Conservation (phyloP, 768 basidiomycete genomes). For the Mycena capillaripes region DNA sequence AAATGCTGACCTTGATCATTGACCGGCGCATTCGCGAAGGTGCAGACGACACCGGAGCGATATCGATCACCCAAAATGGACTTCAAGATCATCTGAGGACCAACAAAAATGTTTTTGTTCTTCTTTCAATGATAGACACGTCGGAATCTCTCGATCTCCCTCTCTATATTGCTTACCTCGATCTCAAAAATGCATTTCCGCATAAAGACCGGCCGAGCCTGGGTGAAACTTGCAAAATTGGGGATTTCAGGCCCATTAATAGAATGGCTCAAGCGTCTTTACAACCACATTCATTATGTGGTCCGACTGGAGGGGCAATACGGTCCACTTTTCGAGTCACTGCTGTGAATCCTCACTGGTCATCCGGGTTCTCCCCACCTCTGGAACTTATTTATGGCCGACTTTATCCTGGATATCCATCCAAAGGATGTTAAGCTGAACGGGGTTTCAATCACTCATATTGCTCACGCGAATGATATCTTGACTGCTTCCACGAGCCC, state of each 20-base stretch:
- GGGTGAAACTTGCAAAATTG: constrained; percentile 26
- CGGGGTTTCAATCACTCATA: background rate
- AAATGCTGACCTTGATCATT: too few species aligned
- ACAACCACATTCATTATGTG: constrained; percentile 25
- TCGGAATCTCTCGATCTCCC: constrained; percentile 9
- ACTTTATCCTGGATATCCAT: constrained; percentile 3
- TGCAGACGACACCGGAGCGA: too few species aligned
- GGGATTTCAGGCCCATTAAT: constrained; percentile 31
- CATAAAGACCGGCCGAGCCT: constrained; percentile 23
- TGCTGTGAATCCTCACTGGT: constrained; percentile 30
- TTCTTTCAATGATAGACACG: constrained; percentile 19
- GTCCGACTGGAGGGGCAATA: constrained; percentile 21
- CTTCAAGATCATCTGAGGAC: too few species aligned
- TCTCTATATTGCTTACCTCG: constrained; percentile 29
- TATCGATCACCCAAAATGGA: too few species aligned
- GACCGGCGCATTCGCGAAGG: too few species aligned
- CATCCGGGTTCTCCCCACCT: constrained; percentile 5
- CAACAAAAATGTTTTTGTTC: background rate
- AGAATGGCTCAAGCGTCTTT: constrained; percentile 33
- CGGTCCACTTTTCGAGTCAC: constrained; percentile 16
- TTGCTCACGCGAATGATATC: constrained; percentile 33
- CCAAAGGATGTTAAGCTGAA: constrained; percentile 21
- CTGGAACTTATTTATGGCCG: constrained; percentile 35
- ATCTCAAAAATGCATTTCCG: constrained; percentile 36
- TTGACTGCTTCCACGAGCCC: background rate